A percentile compares a stretch with the other conserved stretches of the same genome.
Evolutionary conservation across 179 eudicot genomes (phyloP).

Genomic region (Beta macrorhiza): DNA sequence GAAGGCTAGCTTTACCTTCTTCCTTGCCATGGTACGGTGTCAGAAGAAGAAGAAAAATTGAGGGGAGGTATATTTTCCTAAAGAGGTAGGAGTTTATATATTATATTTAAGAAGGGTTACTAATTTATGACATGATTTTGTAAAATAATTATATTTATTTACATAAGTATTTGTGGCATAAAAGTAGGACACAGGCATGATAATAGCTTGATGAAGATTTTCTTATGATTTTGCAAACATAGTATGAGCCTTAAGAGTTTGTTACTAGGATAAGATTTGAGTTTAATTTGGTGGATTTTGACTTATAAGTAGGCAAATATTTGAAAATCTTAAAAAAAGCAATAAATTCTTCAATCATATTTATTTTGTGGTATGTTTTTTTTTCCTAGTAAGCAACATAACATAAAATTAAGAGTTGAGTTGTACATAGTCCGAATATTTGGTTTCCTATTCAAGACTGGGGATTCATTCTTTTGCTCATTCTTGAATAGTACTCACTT

Average conservation of each 20-base stretch:
- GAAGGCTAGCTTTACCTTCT: too few relatives aligned
- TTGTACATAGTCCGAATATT: too few relatives aligned
- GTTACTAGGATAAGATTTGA: slow-evolving; percentile 2
- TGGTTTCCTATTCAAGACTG: too few relatives aligned
- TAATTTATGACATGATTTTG: slow-evolving; percentile 15
- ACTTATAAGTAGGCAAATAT: slow-evolving; percentile 1
- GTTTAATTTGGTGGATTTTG: neutral
- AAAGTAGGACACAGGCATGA: neutral
- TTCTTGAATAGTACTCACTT: too few relatives aligned
- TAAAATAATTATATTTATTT: neutral
- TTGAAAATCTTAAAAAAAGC: neutral
- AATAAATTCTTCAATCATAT: neutral
- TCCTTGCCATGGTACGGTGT: slow-evolving; percentile 6
- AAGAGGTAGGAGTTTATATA: slow-evolving; percentile 26
- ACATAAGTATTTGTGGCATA: neutral
- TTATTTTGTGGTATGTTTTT: too few relatives aligned
- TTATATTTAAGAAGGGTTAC: neutral
- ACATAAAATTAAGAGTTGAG: too few relatives aligned
- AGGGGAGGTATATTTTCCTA: slow-evolving; percentile 1
- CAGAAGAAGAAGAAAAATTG: slow-evolving; percentile 2
- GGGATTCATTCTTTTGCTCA: too few relatives aligned
- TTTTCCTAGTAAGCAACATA: too few relatives aligned
- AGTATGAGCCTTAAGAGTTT: neutral
- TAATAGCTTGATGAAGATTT: neutral
- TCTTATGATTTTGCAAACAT: neutral